phyloP scores from a whole-genome alignment of 164 flowering plant species.

The Magnolia kwangsiensis region DNA sequence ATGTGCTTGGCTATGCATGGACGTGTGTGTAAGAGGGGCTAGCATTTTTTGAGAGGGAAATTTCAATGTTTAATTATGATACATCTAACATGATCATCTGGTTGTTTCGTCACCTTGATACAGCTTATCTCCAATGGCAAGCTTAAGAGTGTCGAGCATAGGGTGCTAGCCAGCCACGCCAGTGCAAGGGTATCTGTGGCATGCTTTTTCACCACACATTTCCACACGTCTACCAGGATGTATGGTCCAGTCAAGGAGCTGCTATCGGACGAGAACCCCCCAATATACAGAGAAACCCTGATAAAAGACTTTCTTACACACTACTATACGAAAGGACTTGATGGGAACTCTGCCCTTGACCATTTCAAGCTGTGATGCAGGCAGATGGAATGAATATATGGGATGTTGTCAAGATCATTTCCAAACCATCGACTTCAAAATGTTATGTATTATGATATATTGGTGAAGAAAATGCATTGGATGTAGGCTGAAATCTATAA shows the following conservation, averaged over 20 bases:
- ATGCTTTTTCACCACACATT: constrained; percentile 22
- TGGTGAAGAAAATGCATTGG: too few species aligned
- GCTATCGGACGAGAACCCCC: constrained; percentile 32
- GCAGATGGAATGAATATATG: too few species aligned
- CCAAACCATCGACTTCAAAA: too few species aligned
- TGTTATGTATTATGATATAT: too few species aligned
- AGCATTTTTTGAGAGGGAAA: not conserved
- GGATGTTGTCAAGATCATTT: too few species aligned
- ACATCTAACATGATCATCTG: not conserved
- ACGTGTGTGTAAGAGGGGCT: too few species aligned
- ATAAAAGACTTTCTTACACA: constrained; percentile 15
- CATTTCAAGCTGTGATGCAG: not conserved
- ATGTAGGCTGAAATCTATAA: too few species aligned
- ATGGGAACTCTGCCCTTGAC: constrained; percentile 17
- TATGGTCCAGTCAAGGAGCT: constrained; percentile 46
- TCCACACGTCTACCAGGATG: not conserved
- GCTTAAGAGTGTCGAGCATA: constrained; percentile 34
- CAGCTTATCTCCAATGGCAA: constrained; percentile 42
- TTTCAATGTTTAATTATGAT: not conserved
- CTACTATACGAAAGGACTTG: constrained; percentile 21
- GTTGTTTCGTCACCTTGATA: not conserved
- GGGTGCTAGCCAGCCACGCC: constrained; percentile 23
- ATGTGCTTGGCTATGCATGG: too few species aligned
- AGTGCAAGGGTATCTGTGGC: constrained; percentile 46
- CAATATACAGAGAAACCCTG: constrained; percentile 29